Conservation (phyloP, 345 rosid species). For the Sapria himalayana region DNA sequence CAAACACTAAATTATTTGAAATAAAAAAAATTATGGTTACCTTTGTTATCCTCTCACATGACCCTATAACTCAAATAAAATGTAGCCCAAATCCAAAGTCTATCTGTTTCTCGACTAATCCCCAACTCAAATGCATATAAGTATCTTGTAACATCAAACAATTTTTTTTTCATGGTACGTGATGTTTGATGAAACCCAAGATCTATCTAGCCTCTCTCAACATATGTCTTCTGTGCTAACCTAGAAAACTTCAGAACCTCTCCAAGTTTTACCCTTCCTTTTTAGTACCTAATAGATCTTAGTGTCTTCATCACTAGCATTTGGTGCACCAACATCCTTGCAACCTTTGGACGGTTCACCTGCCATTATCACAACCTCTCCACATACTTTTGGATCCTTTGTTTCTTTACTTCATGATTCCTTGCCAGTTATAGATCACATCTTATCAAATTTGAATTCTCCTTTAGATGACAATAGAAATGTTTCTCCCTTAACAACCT, state of each 20-base stretch:
- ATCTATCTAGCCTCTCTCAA: not conserved
- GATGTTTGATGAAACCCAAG: not conserved
- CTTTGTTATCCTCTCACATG: not conserved
- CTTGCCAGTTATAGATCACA: too few species aligned
- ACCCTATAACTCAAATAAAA: not conserved
- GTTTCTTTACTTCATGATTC: too few species aligned
- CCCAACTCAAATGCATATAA: not conserved
- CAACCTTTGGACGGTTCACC: too few species aligned
- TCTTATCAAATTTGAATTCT: too few species aligned
- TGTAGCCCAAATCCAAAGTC: not conserved
- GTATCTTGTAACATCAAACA: not conserved
- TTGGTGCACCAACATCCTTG: not conserved
- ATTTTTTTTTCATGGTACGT: not conserved
- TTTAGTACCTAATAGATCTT: not conserved
- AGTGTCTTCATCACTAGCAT: not conserved
- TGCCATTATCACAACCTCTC: not conserved
- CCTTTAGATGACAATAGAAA: not conserved
- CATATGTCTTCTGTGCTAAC: too few species aligned
- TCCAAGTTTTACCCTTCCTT: not conserved
- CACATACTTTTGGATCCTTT: too few species aligned
- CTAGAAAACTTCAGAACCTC: not conserved
- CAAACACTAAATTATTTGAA: not conserved
- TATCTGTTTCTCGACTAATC: not conserved
- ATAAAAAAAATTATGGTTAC: not conserved
- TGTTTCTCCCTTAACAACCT: not conserved